Conservation (phyloP, 495 filamentous ascomycete species). For the Neurospora tetrasperma region DNA sequence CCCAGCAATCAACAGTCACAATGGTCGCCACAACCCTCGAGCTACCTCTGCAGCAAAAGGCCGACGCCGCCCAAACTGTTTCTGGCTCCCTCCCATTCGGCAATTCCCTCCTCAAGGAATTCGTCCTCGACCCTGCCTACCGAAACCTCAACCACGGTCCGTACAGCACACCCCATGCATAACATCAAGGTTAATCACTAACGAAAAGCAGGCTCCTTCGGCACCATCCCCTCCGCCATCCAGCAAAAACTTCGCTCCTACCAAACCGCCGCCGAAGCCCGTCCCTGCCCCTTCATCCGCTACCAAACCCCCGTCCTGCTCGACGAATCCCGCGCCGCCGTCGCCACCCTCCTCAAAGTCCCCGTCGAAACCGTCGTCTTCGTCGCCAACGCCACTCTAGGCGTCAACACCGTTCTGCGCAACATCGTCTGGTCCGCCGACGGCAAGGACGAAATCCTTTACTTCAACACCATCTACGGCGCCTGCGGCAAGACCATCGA, state of each 20-base stretch:
- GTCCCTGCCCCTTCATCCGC: slow-evolving; percentile 65
- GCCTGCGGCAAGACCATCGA: slow-evolving; percentile 60
- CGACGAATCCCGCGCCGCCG: slow-evolving; percentile 48
- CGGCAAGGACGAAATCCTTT: slow-evolving; percentile 51
- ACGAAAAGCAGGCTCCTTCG: slow-evolving; percentile 54
- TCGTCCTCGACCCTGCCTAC: slow-evolving; percentile 57
- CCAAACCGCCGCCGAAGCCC: slow-evolving; percentile 50
- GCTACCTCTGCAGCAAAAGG: neutral
- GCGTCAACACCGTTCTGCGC: slow-evolving; percentile 68
- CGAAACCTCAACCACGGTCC: slow-evolving; percentile 77
- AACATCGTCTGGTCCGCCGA: slow-evolving; percentile 47
- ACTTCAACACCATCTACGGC: slow-evolving; percentile 69
- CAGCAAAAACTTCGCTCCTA: slow-evolving; percentile 44
- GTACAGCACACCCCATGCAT: neutral
- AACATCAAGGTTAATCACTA: neutral
- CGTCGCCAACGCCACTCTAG: slow-evolving; percentile 72
- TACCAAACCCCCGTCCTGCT: slow-evolving; percentile 49
- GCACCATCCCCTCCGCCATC: slow-evolving; percentile 56
- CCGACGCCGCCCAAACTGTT: neutral
- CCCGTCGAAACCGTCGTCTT: slow-evolving; percentile 57
- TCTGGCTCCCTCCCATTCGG: slow-evolving; percentile 34
- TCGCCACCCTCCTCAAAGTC: slow-evolving; percentile 54
- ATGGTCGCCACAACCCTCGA: neutral
- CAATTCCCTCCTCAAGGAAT: slow-evolving; percentile 53
- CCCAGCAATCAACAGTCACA: neutral